Base-by-base conservation (phyloP, 2,329 filamentous ascomycete species). In the Cordyceps fumosorosea region DNA sequence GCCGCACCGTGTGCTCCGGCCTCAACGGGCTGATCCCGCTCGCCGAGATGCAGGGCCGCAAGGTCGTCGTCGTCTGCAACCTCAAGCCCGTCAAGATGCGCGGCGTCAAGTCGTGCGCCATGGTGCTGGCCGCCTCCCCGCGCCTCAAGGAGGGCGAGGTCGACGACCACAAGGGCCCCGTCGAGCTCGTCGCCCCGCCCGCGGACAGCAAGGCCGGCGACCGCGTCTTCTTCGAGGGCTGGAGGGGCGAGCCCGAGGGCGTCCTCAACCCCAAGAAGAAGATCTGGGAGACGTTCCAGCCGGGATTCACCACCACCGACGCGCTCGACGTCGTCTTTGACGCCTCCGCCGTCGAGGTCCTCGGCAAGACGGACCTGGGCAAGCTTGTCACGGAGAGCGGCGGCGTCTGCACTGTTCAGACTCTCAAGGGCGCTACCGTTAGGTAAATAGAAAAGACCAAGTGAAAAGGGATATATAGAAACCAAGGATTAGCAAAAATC, bases 1-100 rank as follows among this genome's bases (percentile, higher is more conserved):
- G 93, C 70, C 90, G 95, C 53, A 99, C 93, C 18, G 93, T 99
- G 55, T 99, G 95, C 84, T 98, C 95, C 1, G 95, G 95, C 32
- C 84, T 99, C 66, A 97, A 96, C 76, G 95, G 95, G 8, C 85
- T 97, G 34, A 80, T 99, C 1, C 95, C 95, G 0, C 83, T 99
- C 53, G 91, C 91, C 75, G 91, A 96, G 76, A 97, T 99, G 95
- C 95, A 99, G 76, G 87, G 88, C 72, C 91, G 95, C 75, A 96
- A 96, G 79, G 91, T 99, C 64, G 85, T 99, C 37, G 90, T 95
- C 1, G 93, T 99, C 24, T 96, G 91, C 82, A 99, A 99, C 78
- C 85, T 99, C 68, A 99, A 99, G 83, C 95, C 95, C 56, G 95
- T 98, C 75, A 99, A 96, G 76, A 99, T 99, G 95, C 90, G 95